A percentile compares a stretch with the other conserved stretches of the same genome.
Evolutionary conservation across 2,329 filamentous ascomycete species (phyloP).

Genomic region (Fusarium buxicola): DNA sequence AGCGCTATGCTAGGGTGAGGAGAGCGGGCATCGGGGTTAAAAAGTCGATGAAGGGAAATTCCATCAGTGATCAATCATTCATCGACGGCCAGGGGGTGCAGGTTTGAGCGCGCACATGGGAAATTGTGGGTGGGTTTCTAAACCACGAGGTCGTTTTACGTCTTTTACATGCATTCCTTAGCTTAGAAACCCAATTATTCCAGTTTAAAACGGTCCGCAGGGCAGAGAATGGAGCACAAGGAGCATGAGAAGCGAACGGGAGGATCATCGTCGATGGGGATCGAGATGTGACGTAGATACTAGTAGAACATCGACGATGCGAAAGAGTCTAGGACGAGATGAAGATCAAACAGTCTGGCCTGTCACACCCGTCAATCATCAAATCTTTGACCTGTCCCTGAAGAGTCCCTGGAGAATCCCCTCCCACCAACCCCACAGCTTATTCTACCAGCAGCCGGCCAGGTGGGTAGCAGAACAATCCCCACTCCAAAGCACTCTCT

Average conservation of each 20-base stretch:
- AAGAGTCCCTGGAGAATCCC: constrained; percentile 13
- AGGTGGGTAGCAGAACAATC: no score
- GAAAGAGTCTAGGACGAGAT: constrained; percentile 11
- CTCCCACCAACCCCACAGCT: constrained; percentile 27
- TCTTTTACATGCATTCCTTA: constrained; percentile 12
- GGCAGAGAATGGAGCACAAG: constrained; percentile 19
- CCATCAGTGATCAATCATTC: constrained; percentile 3
- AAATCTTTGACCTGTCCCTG: constrained; percentile 4
- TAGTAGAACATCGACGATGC: constrained; percentile 15
- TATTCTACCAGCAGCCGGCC: no score
- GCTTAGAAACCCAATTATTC: background rate
- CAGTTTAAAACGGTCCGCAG: constrained; percentile 42
- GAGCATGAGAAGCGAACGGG: background rate
- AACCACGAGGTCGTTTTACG: constrained; percentile 30
- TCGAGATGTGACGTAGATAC: constrained; percentile 22
- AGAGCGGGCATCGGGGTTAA: background rate
- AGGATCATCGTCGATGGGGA: constrained; percentile 17
- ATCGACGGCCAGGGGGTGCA: constrained; percentile 15
- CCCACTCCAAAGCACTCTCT: no score
- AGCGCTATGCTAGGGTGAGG: constrained; percentile 24
- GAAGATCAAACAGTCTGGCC: constrained; percentile 38
- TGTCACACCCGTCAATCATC: constrained; percentile 33
- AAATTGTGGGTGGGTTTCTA: constrained; percentile 19
- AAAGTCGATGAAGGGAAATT: constrained; percentile 8
- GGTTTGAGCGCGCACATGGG: background rate